These are phyloP conservation scores for Torulaspora indica DNA, from an alignment of 805 yeast species.

Conservation along the genomic window DNA sequence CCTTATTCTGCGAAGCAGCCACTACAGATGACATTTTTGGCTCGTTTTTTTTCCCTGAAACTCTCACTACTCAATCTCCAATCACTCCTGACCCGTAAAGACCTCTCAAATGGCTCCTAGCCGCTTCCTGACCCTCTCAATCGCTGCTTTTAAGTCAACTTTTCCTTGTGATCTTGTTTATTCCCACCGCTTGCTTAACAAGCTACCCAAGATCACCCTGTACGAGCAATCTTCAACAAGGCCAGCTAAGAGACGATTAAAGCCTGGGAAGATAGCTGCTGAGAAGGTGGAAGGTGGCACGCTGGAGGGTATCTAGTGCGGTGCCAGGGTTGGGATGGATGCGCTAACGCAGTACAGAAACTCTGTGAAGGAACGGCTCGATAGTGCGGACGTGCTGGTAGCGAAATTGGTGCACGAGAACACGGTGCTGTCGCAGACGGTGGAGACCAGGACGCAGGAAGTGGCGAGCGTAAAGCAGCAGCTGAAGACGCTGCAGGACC, in stretches of 20 bases:
- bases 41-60: too few species aligned
- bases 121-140: too few species aligned
- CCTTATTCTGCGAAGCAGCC: constrained; percentile 33
- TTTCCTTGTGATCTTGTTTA: neutral
- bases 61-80: neutral
- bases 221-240: neutral
- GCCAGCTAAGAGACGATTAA: neutral
- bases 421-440: constrained; percentile 17
- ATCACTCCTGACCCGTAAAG: too few species aligned
- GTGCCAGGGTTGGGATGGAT: constrained; percentile 13
- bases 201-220: neutral
- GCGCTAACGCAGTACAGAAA: constrained; percentile 23
- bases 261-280: neutral
- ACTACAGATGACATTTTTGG: constrained; percentile 22
- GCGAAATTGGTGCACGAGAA: constrained; percentile 29
- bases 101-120: too few species aligned
- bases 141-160: neutral
- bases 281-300: neutral
- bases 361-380: constrained; percentile 26
- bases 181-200: too few species aligned
- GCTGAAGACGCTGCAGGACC: constrained; percentile 7
- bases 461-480: constrained; percentile 14
- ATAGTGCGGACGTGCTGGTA: constrained; percentile 31
- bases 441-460: constrained; percentile 23
- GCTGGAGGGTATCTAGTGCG: neutral